Evolutionary conservation across 2,329 filamentous ascomycete species (phyloP), one percentile per base, ranked within the genome.

Genomic region (Phaeoacremonium minimum): DNA sequence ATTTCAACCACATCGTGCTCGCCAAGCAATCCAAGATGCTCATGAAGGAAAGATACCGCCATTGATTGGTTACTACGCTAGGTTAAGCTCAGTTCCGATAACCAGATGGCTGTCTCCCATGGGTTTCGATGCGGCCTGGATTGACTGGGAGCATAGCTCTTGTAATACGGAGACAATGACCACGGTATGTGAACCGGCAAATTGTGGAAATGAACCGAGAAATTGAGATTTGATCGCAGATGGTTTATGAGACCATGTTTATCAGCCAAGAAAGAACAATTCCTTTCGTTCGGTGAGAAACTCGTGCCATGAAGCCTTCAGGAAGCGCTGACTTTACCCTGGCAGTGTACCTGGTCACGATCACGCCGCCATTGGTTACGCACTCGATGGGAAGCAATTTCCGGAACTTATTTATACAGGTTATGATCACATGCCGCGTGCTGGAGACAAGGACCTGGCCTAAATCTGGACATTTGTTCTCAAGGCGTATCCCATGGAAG

Each of bases 111-210:
- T 64, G 13, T 64, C 68, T 4, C 61, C 63, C 9, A 50, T 71
- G 36, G 62, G 63, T 3, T 70, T 53, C 35, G 68, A 72, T 41
- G 41, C 54, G 7, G 56, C 66, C 1, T 68, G 62, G 58, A 61
- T 71, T 39, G 67, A 71, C 54, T 69, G 66, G 67, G 68, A 71
- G 46, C 67, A 71, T 49, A 57, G 54, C 7, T 49, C 64, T 4
- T 68, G 63, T 46, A 59, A 61, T 35, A 58, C 69, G 17, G 67
- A 71, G 51, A 71, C 66, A n/a, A 71, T 71, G 67, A 71, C 66
- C 2, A 60, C 52, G 29, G 57, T 61, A 35, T 1, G 41, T 40
- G 7, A 12, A 13, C 22, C 22, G n/a, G 9, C 22, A 26, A 9
- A n/a, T 26, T 26, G 22, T n/a, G n/a, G 9, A 26, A 9, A n/a